Evolutionary conservation across 202 grass and related monocot species (phyloP).

Genomic region (Digitaria exilis): DNA sequence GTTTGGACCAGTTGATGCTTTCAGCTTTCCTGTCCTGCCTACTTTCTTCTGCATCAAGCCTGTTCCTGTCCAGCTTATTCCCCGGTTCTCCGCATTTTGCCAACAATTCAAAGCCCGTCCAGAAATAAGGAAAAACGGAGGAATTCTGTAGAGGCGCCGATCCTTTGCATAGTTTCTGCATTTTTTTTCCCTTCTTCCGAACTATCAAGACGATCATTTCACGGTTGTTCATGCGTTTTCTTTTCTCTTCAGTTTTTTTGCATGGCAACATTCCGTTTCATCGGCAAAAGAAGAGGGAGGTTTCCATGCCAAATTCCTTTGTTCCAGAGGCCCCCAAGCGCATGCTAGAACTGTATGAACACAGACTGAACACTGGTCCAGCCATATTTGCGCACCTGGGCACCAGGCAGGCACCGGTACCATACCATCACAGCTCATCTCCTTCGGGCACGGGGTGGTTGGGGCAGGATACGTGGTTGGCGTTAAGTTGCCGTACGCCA

Average conservation of each 20-base stretch:
- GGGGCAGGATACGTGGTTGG: background rate
- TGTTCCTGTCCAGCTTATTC: slow-evolving; percentile 35
- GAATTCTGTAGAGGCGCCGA: background rate
- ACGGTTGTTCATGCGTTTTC: background rate
- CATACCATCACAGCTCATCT: background rate
- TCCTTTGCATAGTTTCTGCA: background rate
- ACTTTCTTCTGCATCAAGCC: slow-evolving; percentile 11
- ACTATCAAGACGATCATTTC: too few relatives aligned
- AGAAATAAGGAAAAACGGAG: background rate
- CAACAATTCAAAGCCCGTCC: background rate
- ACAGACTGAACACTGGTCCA: background rate
- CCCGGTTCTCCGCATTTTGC: background rate
- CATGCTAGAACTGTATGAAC: background rate
- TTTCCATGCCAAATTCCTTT: too few relatives aligned
- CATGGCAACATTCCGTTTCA: too few relatives aligned
- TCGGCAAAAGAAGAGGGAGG: too few relatives aligned
- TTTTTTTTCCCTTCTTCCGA: too few relatives aligned
- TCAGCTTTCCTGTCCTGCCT: background rate
- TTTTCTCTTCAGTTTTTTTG: background rate
- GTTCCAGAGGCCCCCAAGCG: background rate
- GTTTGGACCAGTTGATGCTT: slow-evolving; percentile 41
- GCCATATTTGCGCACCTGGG: background rate
- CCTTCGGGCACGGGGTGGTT: slow-evolving; percentile 10
- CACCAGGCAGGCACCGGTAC: background rate
- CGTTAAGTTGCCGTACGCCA: background rate